These are phyloP conservation scores for Globisporangium megalacanthum DNA, from an alignment of 352 stramenopile species.

Conservation along the genomic window DNA sequence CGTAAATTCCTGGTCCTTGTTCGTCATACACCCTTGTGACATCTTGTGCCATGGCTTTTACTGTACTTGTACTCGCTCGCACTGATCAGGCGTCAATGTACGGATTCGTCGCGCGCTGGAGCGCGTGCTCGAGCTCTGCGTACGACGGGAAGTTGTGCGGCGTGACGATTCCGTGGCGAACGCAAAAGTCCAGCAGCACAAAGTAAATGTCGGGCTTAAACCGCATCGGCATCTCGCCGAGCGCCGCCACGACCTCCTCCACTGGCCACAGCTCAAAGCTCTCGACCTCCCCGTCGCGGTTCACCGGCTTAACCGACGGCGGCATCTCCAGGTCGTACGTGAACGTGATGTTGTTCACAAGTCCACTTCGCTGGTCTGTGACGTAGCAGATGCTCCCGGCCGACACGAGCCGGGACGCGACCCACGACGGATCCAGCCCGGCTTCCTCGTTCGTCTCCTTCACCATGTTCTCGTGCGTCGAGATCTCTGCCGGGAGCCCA, in stretches of 20 bases:
- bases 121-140: constrained; percentile 28
- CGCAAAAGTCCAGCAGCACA: constrained; percentile 48
- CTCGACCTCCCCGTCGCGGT: constrained; percentile 59
- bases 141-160: constrained; percentile 46
- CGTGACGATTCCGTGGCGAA: constrained; percentile 58
- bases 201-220: constrained; percentile 63
- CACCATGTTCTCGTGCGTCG: constrained; percentile 62
- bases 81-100: too few relatives aligned
- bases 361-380: constrained; percentile 42
- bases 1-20: too few relatives aligned
- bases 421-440: constrained; percentile 34
- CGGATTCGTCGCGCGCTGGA: constrained; percentile 21
- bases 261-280: constrained; percentile 50
- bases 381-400: constrained; percentile 53
- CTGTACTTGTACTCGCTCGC: too few relatives aligned
- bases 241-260: constrained; percentile 22
- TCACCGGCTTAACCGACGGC: constrained; percentile 23
- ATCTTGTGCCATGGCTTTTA: too few relatives aligned
- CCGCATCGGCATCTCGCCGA: constrained; percentile 39
- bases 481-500: constrained; percentile 41
- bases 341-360: constrained; percentile 70
- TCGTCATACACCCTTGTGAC: too few relatives aligned
- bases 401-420: constrained; percentile 23
- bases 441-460: constrained; percentile 68
- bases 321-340: constrained; percentile 62